Evolutionary conservation across 768 basidiomycete species (phyloP).

Genomic region (Boletus edulis): DNA sequence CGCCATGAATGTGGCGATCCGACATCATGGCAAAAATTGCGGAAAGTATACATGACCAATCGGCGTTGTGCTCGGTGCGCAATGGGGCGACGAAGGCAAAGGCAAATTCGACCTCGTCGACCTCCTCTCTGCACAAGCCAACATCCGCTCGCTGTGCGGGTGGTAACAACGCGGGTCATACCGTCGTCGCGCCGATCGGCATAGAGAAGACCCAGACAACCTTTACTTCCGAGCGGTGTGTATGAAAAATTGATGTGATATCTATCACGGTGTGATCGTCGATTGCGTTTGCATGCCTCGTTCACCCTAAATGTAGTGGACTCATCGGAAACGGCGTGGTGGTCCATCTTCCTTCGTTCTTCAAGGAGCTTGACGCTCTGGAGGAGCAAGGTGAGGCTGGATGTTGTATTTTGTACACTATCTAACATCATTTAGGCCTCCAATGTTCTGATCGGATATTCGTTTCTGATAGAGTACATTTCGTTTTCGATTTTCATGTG

Average conservation of each 20-base stretch:
- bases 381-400: constrained; percentile 67
- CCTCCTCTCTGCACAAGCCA: constrained; percentile 84
- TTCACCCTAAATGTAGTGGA: constrained; percentile 62
- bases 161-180: constrained; percentile 99
- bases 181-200: constrained; percentile 80
- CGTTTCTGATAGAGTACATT: constrained; percentile 82
- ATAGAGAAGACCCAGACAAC: constrained; percentile 69
- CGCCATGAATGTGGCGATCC: no score
- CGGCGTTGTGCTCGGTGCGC: no score
- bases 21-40: no score
- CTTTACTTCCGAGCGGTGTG: constrained; percentile 81
- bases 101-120: constrained; percentile 77
- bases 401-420: background rate
- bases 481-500: no score
- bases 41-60: no score
- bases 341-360: constrained; percentile 93
- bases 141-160: constrained; percentile 96
- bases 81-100: no score
- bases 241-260: background rate
- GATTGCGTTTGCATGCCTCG: constrained; percentile 11
- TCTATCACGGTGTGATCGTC: background rate
- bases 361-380: constrained; percentile 85
- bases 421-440: constrained; percentile 55
- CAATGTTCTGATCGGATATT: constrained; percentile 82
- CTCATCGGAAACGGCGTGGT: constrained; percentile 96